Base-by-base conservation (phyloP, 2,329 filamentous ascomycete species). In the Fusarium sarcochroum region DNA sequence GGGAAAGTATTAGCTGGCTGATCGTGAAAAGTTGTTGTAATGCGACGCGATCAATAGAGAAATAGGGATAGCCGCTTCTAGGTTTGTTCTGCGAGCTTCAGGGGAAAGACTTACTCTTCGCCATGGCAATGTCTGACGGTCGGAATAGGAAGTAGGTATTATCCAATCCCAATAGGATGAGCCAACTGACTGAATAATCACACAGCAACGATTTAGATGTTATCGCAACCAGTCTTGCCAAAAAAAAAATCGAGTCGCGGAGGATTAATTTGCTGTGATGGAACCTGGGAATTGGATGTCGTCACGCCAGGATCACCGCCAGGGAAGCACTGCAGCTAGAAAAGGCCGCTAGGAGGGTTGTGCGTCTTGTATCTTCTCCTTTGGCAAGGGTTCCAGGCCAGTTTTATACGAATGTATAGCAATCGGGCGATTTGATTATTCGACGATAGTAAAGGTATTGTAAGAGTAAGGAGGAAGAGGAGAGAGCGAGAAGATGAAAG, bases 101-200 rank as follows among this genome's bases (percentile, higher is more conserved):
- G 21, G 34, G 34, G 21, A 21, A 21, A 7, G 32, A 45, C 67
- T 60, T 70, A 74, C 72, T 74, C 52, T 70, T 74, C 35, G 64
- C 70, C 72, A 74, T 74, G 47, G 35, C 45, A 54, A 27, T 58
- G 17, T 42, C 23, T 40, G 34, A 20, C 45, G 20, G n/a, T 34
- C 37, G 14, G 27, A 34, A 32, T 23, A 47, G 41, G 23, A 50
- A n/a, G n/a, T 7, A 45, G 42, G 18, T 48, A 37, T 38, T 18
- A 35, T 48, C 41, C 35, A 37, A 32, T 48, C 25, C 14, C 42
- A 35, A 45, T 14, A 47, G 41, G 23, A 50, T 45, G 40, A 23
- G n/a, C 14, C 30, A 49, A 37, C 27, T 37, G 42, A 51, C 14
- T 40, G 30, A 49, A 11, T n/a, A 15, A 32, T 34, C 15, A 34